phyloP scores from a whole-genome alignment of 257 asterid genomes.

The Handroanthus guayacan region DNA sequence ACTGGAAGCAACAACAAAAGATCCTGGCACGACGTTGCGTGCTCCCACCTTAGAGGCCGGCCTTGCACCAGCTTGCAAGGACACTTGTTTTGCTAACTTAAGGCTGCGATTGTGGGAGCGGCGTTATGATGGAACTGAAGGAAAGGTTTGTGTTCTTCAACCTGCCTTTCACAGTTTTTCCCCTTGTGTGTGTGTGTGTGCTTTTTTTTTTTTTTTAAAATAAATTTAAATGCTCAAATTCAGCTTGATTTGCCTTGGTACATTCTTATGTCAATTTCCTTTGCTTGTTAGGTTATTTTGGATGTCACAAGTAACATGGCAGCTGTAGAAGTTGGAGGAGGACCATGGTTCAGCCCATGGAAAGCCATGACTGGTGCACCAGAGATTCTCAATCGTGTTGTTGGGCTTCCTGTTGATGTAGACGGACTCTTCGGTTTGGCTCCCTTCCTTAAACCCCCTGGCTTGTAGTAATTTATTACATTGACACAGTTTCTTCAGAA shows the following conservation, averaged over 20 bases:
- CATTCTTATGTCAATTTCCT: background rate
- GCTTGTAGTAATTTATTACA: slow-evolving; percentile 52
- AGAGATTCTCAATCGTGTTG: slow-evolving; percentile 57
- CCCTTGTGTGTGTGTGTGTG: no score
- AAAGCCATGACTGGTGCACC: slow-evolving; percentile 70
- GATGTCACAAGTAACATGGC: slow-evolving; percentile 96
- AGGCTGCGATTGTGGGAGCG: slow-evolving; percentile 72
- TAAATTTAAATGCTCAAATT: background rate
- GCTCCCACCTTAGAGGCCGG: slow-evolving; percentile 95
- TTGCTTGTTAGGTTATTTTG: slow-evolving; percentile 62
- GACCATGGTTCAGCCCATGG: slow-evolving; percentile 96
- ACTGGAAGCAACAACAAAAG: slow-evolving; percentile 75
- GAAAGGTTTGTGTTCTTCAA: slow-evolving; percentile 57
- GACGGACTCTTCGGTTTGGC: slow-evolving; percentile 60
- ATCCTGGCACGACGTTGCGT: slow-evolving; percentile 85
- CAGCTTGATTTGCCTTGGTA: background rate
- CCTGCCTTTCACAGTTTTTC: no score
- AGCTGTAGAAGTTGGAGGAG: slow-evolving; percentile 97
- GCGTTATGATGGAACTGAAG: slow-evolving; percentile 68
- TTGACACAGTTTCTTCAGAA: background rate
- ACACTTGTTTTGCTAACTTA: slow-evolving; percentile 80
- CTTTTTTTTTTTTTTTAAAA: no score
- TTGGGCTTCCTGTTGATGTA: slow-evolving; percentile 74
- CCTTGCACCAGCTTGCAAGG: slow-evolving; percentile 88
- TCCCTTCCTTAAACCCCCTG: slow-evolving; percentile 94